Evolutionary conservation across 1,284 basidiomycete species (phyloP), one percentile per base, ranked within the genome.

Genomic region (Microbotryum scabiosae): DNA sequence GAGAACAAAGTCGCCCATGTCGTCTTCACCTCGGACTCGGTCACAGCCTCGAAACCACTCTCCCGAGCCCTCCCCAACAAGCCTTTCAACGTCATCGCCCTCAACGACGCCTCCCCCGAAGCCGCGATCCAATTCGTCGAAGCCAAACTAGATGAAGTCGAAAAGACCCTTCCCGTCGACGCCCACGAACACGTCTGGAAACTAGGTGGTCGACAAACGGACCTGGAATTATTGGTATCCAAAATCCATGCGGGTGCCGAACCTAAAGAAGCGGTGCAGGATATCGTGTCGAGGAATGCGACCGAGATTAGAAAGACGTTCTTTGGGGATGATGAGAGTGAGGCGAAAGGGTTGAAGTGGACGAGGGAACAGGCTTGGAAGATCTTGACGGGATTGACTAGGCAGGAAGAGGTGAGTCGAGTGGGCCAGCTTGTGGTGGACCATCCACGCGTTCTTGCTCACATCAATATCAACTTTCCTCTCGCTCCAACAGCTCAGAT

Each of bases 1-100:
- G 88, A 92, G 71, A 88, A 85, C 71, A 81, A 85, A 76, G 79
- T 90, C 58, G 94, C 94, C 0, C 94, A 98, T 74, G 91, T 97
- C 47, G 80, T 98, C 52, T 85, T 97, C 50, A 79, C 93, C 43
- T 89, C 88, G 68, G 90, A 97, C 73, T 92, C 92, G 69, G 83
- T 87, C 26, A 90, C 92, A 67, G 87, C 91, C 57, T 81, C 84
- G 1, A 97, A 93, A 74, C 80, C 83, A 26, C 77, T 97, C 10
- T 84, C 89, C 0, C 49, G 65, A 86, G 93, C 90, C 4, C 79
- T 97, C 7, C 89, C 90, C 0, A 85, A 88, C 10, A 90, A 88
- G 72, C 88, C 94, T 1, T 80, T 97, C 50, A 85, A 85, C 69
- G 77, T 81, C 3, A 84, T 96, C 59, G 80, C 84, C 6, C 77